Evolutionary conservation across 2,329 filamentous ascomycete genomes (phyloP), one percentile per base, ranked within the genome.

Genomic region (Alternaria sp.): DNA sequence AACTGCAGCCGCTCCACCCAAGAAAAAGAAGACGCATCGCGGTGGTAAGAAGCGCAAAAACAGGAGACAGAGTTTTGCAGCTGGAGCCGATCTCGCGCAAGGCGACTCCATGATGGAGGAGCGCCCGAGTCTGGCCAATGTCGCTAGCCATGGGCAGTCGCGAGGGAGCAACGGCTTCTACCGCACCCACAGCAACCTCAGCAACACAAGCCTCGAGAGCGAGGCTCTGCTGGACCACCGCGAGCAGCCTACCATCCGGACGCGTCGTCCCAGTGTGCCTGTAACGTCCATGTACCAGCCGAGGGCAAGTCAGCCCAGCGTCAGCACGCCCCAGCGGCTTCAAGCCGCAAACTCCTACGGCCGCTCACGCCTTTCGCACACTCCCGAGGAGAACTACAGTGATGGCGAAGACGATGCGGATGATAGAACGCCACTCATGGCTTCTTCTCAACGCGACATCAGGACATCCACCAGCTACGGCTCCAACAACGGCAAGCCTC

Each of bases 201-300:
- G 95, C 81, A 90, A 87, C 72, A 93, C 92, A 1, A 98, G 95
- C 79, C 83, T 98, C 67, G 95, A 97, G 70, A 97, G 93, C 78
- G 91, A 97, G 76, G 90, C 88, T 8, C 83, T 98, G 69, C 83
- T 98, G 17, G 95, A 98, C 80, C 95, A 98, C 80, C 88, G 93
- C 89, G 83, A 83, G 44, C 81, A 83, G 49, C 73, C 74, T 9
- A 77, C 79, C 6, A 70, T 81, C 21, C 74, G 81, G 55, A 73
- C 80, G 8, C 79, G 83, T 55, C 77, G 83, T 17, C 77, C 81
- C 52, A 85, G 82, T 70, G 76, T 83, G 23, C 80, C 81, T 59
- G 71, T 80, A 36, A 68, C 74, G 21, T 70, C 70, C 44, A 70
- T 77, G 26, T 76, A 71, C 59, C 69, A 69, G 40, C 69, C 71